Percentiles rank a stretch among this genome's conserved stretches.
Evolutionary conservation across 2,329 filamentous ascomycete genomes (phyloP).

Genomic region (Hypoxylon sp.): DNA sequence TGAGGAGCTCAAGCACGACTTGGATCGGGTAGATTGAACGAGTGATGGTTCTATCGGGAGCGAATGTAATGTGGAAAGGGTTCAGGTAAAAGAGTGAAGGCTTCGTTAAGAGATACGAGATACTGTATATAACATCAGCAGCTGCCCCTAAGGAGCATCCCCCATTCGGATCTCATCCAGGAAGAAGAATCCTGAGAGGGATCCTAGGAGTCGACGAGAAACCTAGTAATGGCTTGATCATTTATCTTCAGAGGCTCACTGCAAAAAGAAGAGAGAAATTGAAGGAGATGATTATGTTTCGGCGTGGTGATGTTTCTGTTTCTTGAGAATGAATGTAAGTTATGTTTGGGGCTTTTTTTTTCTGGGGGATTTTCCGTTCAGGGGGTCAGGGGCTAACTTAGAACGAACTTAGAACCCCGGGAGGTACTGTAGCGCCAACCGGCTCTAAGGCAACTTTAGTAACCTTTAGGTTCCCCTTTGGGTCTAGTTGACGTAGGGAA

Average conservation of each 20-base stretch:
- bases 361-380: slow-evolving; percentile 42
- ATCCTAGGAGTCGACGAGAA: slow-evolving; percentile 28
- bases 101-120: slow-evolving; percentile 26
- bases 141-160: slow-evolving; percentile 46
- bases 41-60: slow-evolving; percentile 24
- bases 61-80: slow-evolving; percentile 17
- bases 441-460: slow-evolving; percentile 14
- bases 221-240: slow-evolving; percentile 31
- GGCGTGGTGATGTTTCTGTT: slow-evolving; percentile 17
- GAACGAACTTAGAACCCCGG: slow-evolving; percentile 21
- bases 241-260: slow-evolving; percentile 27
- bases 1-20: slow-evolving; percentile 11
- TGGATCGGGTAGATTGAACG: slow-evolving; percentile 9
- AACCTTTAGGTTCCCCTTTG: slow-evolving; percentile 17
- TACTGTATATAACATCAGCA: slow-evolving; percentile 39
- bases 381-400: slow-evolving; percentile 39
- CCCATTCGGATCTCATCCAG: slow-evolving; percentile 49
- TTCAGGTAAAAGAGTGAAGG: slow-evolving; percentile 15
- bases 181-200: slow-evolving; percentile 38
- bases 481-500: slow-evolving; percentile 8
- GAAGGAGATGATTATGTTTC: slow-evolving; percentile 2
- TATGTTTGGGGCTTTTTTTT: slow-evolving; percentile 37
- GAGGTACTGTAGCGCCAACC: slow-evolving; percentile 31
- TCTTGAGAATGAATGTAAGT: slow-evolving; percentile 16
- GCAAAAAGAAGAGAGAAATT: slow-evolving; percentile 21